Evolutionary conservation across 78 protist species (phyloP).

Genomic region (Dictyostelium capitatum): DNA sequence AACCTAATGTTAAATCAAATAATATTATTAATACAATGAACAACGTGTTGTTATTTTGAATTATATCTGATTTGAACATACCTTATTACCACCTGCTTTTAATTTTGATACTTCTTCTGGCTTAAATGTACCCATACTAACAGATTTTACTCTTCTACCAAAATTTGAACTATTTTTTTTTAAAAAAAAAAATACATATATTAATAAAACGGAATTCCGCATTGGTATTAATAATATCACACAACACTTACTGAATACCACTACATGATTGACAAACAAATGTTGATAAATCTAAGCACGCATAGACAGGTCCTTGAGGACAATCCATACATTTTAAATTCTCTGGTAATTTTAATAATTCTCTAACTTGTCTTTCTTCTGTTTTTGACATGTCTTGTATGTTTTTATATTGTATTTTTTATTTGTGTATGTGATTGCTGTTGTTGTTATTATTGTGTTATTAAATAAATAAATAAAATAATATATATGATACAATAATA

Average conservation of each 20-base stretch:
- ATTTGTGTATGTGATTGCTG: too few species aligned
- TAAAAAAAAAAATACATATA: not conserved
- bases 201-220: too few species aligned
- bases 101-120: conserved; percentile 82
- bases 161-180: conserved; percentile 37
- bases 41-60: not conserved
- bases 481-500: not conserved
- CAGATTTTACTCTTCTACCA: conserved; percentile 82
- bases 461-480: not conserved
- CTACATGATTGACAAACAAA: conserved; percentile 86
- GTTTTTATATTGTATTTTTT: not conserved
- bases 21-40: not conserved
- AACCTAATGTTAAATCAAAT: conserved; percentile 5
- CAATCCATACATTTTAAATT: conserved; percentile 87
- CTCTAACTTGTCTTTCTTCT: conserved; percentile 76
- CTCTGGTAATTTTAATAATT: conserved; percentile 70
- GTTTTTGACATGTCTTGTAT: conserved; percentile 1
- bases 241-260: conserved; percentile 89
- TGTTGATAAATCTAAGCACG: conserved; percentile 67
- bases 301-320: conserved; percentile 81
- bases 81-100: conserved; percentile 75
- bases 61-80: not conserved
- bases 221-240: too few species aligned
- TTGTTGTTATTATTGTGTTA: not conserved
- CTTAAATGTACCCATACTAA: conserved; percentile 84